Percentiles rank a stretch among this genome's conserved stretches.
These are phyloP conservation scores for Candida sonorensis DNA, from an alignment of 805 yeast species.

Conservation along the genomic window DNA sequence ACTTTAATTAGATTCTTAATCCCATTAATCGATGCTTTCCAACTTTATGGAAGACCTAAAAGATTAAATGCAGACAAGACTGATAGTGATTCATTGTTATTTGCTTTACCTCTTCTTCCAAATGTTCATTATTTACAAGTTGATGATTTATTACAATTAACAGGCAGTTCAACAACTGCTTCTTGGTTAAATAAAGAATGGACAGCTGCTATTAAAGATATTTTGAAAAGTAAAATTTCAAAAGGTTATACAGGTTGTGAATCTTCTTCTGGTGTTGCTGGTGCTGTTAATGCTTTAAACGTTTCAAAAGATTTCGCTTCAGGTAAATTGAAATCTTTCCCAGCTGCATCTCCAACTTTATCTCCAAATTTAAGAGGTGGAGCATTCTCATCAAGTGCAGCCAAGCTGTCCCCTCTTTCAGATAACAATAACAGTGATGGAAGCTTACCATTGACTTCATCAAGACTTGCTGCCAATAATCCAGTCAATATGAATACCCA, in stretches of 20 bases:
- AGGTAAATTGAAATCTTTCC: constrained; percentile 19
- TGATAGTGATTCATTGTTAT: constrained; percentile 59
- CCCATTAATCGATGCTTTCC: constrained; percentile 71
- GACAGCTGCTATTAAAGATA: constrained; percentile 48
- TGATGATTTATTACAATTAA: constrained; percentile 46
- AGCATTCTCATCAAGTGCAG: constrained; percentile 6
- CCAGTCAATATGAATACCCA: neutral
- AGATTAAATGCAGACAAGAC: constrained; percentile 68
- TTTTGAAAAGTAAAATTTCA: constrained; percentile 45
- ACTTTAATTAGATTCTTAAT: constrained; percentile 76
- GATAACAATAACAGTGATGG: neutral
- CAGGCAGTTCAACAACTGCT: constrained; percentile 25
- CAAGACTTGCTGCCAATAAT: neutral
- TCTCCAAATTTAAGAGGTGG: constrained; percentile 26
- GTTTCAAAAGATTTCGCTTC: constrained; percentile 19
- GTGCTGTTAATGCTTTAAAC: constrained; percentile 36
- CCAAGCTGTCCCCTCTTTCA: constrained; percentile 6
- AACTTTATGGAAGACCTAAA: constrained; percentile 75
- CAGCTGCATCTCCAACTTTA: constrained; percentile 30
- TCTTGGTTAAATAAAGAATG: constrained; percentile 57
- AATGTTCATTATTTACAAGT: constrained; percentile 64
- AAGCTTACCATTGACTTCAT: too few relatives aligned
- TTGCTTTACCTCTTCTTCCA: constrained; percentile 81
- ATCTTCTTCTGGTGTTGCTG: constrained; percentile 53
- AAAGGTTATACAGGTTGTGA: constrained; percentile 76